Percentiles rank a stretch among this genome's conserved stretches.
phyloP scores from a whole-genome alignment of 2,329 filamentous ascomycete genomes.

The Fusarium palustre region DNA sequence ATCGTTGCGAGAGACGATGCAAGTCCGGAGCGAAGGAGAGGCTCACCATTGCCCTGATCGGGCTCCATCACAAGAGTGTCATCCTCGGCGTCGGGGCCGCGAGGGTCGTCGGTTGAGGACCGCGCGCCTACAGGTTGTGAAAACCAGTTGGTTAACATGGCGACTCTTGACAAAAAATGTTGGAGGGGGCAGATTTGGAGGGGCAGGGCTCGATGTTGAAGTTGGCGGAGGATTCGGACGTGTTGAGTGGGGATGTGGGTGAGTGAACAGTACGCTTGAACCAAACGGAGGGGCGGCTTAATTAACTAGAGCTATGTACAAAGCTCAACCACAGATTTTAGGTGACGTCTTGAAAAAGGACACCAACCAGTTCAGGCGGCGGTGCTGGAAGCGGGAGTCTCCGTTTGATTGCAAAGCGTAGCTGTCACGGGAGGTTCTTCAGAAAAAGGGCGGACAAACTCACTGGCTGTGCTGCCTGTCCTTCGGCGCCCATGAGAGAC shows the following conservation, averaged over 20 bases:
- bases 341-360: conserved; percentile 23
- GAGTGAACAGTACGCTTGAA: conserved; percentile 36
- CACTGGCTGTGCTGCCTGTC: conserved; percentile 47
- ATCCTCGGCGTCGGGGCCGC: conserved; percentile 62
- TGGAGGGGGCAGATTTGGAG: conserved; percentile 34
- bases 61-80: conserved; percentile 88
- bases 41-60: conserved; percentile 89
- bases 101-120: conserved; percentile 69
- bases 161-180: conserved; percentile 34
- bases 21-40: conserved; percentile 14
- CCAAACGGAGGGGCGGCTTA: conserved; percentile 35
- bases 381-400: background rate
- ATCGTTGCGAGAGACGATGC: conserved; percentile 17
- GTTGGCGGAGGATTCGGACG: conserved; percentile 41
- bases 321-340: conserved; percentile 19
- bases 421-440: conserved; percentile 7
- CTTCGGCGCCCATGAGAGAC: conserved; percentile 50
- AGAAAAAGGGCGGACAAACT: conserved; percentile 31
- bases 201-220: conserved; percentile 25
- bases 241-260: conserved; percentile 44
- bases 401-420: conserved; percentile 9
- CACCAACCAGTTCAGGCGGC: conserved; percentile 11
- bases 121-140: conserved; percentile 57
- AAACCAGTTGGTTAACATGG: conserved; percentile 60
- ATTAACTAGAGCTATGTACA: conserved; percentile 30